Percentiles rank a stretch among this genome's conserved stretches.
Evolutionary conservation across 306 rosid genomes (phyloP).

Genomic region (Hylodesmum podocarpum): DNA sequence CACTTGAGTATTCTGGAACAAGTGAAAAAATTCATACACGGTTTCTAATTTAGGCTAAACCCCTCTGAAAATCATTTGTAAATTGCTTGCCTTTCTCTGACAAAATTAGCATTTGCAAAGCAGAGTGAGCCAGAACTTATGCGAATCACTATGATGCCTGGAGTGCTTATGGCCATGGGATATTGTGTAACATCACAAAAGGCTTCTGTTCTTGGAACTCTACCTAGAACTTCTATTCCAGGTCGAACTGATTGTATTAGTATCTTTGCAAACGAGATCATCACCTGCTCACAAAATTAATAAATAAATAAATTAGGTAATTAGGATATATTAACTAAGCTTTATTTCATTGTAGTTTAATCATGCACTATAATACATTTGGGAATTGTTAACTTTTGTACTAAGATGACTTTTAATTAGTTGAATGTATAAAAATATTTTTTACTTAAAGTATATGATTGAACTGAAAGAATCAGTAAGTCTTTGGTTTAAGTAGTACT

Average conservation of each 20-base stretch:
- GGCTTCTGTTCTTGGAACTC: conserved; percentile 69
- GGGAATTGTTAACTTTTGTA: neutral
- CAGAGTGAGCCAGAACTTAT: conserved; percentile 70
- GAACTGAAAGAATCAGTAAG: no score
- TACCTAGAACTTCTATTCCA: conserved; percentile 65
- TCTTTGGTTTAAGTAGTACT: no score
- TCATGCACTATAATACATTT: neutral
- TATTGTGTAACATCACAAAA: conserved; percentile 70
- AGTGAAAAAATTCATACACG: conserved; percentile 19
- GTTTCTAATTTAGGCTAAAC: conserved; percentile 14
- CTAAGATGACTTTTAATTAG: no score
- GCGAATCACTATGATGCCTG: conserved; percentile 63
- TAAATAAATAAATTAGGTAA: neutral
- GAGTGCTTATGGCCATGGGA: conserved; percentile 70
- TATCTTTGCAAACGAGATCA: conserved; percentile 80
- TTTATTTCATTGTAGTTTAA: neutral
- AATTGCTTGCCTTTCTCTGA: conserved; percentile 68
- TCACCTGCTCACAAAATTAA: conserved; percentile 46
- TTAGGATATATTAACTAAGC: neutral
- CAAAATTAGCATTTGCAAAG: conserved; percentile 78
- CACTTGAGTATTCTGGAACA: conserved; percentile 64
- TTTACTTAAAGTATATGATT: no score
- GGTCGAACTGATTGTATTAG: conserved; percentile 67
- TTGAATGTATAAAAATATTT: no score
- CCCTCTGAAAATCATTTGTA: conserved; percentile 21